A percentile compares a stretch with the other conserved stretches of the same genome.
phyloP scores from a whole-genome alignment of 352 stramenopile species.

The Phytopythium aichiense region DNA sequence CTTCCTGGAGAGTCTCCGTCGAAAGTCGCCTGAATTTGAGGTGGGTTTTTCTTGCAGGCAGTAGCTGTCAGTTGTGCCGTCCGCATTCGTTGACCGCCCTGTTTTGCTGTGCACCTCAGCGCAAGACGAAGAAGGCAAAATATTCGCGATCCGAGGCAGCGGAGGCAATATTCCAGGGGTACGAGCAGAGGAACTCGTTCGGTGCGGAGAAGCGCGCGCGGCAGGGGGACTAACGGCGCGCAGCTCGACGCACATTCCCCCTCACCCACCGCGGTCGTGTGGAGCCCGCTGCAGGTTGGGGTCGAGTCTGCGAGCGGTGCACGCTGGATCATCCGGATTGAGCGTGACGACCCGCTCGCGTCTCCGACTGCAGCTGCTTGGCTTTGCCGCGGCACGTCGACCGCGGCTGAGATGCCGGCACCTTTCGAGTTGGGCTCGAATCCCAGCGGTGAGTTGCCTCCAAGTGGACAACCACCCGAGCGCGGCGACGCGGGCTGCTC shows the following conservation, averaged over 20 bases:
- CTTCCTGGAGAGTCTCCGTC: slow-evolving; percentile 73
- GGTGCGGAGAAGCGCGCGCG: slow-evolving; percentile 2
- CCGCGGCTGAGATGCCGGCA: too few relatives aligned
- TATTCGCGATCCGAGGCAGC: not conserved
- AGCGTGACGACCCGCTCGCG: too few relatives aligned
- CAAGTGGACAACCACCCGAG: not conserved
- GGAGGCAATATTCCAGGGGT: not conserved
- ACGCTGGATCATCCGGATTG: not conserved
- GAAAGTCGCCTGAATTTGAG: slow-evolving; percentile 32
- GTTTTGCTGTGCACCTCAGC: not conserved
- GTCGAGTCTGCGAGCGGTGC: not conserved
- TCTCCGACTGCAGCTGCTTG: too few relatives aligned
- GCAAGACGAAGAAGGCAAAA: slow-evolving; percentile 10
- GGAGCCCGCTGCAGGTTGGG: not conserved
- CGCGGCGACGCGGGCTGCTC: not conserved
- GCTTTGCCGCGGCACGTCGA: too few relatives aligned
- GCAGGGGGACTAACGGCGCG: not conserved
- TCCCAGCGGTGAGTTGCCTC: too few relatives aligned
- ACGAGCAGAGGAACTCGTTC: not conserved
- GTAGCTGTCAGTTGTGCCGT: not conserved
- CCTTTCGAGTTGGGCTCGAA: too few relatives aligned
- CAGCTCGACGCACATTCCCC: not conserved
- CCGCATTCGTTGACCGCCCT: not conserved
- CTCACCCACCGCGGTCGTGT: not conserved
- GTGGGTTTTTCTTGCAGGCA: too few relatives aligned